Percentiles rank a stretch among this genome's conserved stretches.
Conservation (phyloP, 2,329 filamentous ascomycete genomes). For the Colletotrichum tofieldiae region DNA sequence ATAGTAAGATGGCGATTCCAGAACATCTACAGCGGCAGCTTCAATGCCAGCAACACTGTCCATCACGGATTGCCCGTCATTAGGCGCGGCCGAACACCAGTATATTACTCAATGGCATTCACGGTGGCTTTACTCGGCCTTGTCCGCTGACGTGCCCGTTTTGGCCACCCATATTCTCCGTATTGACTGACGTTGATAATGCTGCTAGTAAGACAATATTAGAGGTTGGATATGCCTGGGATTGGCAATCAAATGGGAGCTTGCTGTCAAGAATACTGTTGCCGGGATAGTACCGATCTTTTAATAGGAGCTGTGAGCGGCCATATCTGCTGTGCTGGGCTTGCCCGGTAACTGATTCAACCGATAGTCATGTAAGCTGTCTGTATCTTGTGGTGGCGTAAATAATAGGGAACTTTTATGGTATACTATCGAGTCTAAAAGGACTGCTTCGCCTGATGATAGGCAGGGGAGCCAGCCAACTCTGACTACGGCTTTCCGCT, state of each 20-base stretch:
- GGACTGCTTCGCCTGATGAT: slow-evolving; percentile 23
- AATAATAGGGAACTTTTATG: neutral
- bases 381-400: neutral
- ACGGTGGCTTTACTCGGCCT: neutral
- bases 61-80: neutral
- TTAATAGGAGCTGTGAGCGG: neutral
- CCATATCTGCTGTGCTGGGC: neutral
- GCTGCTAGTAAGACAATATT: neutral
- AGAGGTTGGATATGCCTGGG: neutral
- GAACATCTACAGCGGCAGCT: neutral
- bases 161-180: neutral
- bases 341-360: neutral
- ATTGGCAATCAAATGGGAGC: neutral
- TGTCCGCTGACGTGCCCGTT: neutral
- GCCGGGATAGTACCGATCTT: neutral
- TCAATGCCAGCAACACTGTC: neutral
- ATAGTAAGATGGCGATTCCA: neutral
- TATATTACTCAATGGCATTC: neutral
- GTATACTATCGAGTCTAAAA: neutral
- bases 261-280: neutral
- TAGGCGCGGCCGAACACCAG: no score
- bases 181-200: neutral
- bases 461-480: slow-evolving; percentile 9
- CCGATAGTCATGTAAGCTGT: neutral
- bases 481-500: neutral